Conservation (phyloP, 257 asterid species). For the Solanum megistacrolobum region DNA sequence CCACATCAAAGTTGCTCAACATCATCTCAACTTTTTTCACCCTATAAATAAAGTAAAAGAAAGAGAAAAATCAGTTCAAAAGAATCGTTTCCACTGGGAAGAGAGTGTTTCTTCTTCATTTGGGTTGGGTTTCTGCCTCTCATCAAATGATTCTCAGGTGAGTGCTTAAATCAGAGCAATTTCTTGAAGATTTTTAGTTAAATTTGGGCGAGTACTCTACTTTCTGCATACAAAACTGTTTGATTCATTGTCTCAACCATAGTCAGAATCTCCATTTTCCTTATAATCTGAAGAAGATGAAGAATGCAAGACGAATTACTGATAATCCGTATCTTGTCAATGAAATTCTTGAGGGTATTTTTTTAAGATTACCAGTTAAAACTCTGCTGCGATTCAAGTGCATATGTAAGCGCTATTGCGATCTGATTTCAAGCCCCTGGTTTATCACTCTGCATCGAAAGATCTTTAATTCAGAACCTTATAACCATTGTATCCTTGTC, state of each 20-base stretch:
- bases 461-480: background rate
- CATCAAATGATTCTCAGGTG: background rate
- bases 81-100: background rate
- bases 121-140: background rate
- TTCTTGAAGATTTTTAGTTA: background rate
- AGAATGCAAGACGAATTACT: background rate
- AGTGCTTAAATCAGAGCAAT: background rate
- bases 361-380: background rate
- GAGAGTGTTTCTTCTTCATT: background rate
- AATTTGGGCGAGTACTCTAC: background rate
- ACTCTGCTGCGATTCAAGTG: background rate
- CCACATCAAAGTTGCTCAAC: background rate
- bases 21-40: background rate
- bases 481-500: background rate
- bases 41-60: background rate
- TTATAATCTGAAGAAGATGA: background rate
- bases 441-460: background rate
- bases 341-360: background rate
- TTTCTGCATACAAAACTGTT: background rate
- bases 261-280: background rate
- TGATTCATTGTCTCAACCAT: background rate
- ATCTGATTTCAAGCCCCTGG: background rate
- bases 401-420: background rate
- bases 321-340: background rate
- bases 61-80: background rate